These are phyloP conservation scores for Candida anutae DNA, from an alignment of 1,139 yeast species.

Conservation along the genomic window DNA sequence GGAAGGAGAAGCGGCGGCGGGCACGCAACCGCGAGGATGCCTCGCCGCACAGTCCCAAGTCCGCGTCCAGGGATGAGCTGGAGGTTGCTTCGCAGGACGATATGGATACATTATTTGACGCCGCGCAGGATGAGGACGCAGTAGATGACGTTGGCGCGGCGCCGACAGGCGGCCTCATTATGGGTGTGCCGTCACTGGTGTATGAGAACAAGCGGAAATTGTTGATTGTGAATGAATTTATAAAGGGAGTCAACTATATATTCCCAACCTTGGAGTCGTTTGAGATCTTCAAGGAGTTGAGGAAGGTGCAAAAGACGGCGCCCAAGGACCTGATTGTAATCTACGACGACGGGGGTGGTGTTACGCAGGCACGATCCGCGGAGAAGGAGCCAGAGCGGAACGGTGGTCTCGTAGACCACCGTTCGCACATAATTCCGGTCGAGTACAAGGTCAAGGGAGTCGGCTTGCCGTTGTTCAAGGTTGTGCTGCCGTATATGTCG, in stretches of 20 bases:
- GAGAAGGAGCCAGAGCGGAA: background rate
- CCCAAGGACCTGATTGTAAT: slow-evolving; percentile 16
- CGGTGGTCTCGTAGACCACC: slow-evolving; percentile 19
- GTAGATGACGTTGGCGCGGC: background rate
- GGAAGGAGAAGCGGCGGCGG: too few species aligned
- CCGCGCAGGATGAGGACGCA: background rate
- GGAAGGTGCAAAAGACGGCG: slow-evolving; percentile 16
- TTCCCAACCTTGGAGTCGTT: slow-evolving; percentile 27
- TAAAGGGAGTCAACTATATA: slow-evolving; percentile 22
- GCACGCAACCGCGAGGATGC: too few species aligned
- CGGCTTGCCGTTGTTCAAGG: slow-evolving; percentile 33
- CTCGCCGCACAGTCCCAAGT: too few species aligned
- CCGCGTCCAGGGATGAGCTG: background rate
- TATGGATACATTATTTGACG: background rate
- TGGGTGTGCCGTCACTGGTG: slow-evolving; percentile 8
- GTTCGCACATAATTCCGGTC: slow-evolving; percentile 28
- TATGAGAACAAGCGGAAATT: slow-evolving; percentile 23
- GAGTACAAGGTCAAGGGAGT: slow-evolving; percentile 23
- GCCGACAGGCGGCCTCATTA: too few species aligned
- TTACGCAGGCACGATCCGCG: slow-evolving; percentile 3
- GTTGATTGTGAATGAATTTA: slow-evolving; percentile 25
- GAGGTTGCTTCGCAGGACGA: background rate
- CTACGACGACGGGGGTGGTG: slow-evolving; percentile 18
- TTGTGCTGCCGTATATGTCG: slow-evolving; percentile 30
- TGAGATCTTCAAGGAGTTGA: slow-evolving; percentile 20